phyloP scores from a whole-genome alignment of 2,329 filamentous ascomycete genomes.

The Talaromyces funiculosus region DNA sequence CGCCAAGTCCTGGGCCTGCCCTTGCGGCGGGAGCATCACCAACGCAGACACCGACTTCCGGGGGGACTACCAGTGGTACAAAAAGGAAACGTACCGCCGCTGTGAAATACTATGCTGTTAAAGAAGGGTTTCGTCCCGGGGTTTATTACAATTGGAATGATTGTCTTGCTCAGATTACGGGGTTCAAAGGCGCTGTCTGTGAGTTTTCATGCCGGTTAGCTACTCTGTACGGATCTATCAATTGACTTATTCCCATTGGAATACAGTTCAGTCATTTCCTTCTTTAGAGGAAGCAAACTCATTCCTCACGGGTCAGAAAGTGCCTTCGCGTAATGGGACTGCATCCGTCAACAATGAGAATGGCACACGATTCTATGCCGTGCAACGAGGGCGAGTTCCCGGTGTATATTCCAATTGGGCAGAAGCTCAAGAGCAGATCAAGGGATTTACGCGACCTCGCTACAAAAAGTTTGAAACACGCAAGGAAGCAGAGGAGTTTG shows the following conservation, averaged over 20 bases:
- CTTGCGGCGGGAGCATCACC: slow-evolving; percentile 21
- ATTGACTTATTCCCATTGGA: not conserved
- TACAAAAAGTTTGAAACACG: slow-evolving; percentile 64
- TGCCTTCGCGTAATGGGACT: slow-evolving; percentile 27
- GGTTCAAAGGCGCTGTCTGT: slow-evolving; percentile 64
- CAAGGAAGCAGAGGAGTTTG: slow-evolving; percentile 72
- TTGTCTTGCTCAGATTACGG: slow-evolving; percentile 56
- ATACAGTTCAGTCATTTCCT: slow-evolving; percentile 71
- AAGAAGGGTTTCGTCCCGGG: slow-evolving; percentile 54
- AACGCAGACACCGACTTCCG: slow-evolving; percentile 21
- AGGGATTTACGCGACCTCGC: slow-evolving; percentile 62
- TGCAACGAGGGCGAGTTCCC: slow-evolving; percentile 53
- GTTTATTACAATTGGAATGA: slow-evolving; percentile 61
- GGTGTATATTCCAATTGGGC: slow-evolving; percentile 64
- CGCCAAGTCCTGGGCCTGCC: slow-evolving; percentile 29
- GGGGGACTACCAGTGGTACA: slow-evolving; percentile 36
- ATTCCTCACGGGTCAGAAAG: slow-evolving; percentile 62
- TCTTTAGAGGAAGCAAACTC: slow-evolving; percentile 69
- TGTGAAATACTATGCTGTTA: slow-evolving; percentile 60
- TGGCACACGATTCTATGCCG: slow-evolving; percentile 54
- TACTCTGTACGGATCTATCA: not conserved
- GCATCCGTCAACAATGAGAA: slow-evolving; percentile 27
- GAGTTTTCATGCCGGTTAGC: slow-evolving; percentile 34
- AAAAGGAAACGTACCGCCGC: slow-evolving; percentile 52
- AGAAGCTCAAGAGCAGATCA: slow-evolving; percentile 66